Evolutionary conservation across 129 eudicot genomes (phyloP), one percentile per base, ranked within the genome.

Genomic region (Escallonia herrerae): DNA sequence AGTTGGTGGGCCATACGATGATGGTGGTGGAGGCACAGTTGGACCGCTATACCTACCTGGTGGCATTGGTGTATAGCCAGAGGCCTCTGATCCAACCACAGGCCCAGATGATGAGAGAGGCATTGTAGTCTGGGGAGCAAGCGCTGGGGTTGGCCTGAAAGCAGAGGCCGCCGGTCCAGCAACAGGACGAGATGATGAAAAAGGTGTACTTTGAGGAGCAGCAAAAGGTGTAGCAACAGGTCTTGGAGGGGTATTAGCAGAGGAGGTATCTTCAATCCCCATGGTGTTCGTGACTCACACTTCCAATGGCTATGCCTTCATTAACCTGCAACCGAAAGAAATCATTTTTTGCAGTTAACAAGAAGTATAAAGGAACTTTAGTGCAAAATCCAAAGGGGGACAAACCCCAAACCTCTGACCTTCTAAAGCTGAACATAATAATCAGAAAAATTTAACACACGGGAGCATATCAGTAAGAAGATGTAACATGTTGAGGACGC

Each of bases 241-340:
- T 63, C 91, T 75, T 60, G 70, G 67, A 45, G 82, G 84, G 56
- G 72, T 68, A 76, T 75, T 84, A 37, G 87, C 74, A 50, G 73
- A 84, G 45, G 77, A 77, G 22, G 95, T 84, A 79, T 91, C 64
- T 76, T 85, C 97, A 56, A 94, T 82, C 74, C 94, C 94, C 97
- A 91, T 91, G 52, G 70, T 65, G 66, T 61, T 63, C 10, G 56
- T 69, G 62, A 61, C 51, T 63, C 57, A 15, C 49, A 65, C 74
- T 75, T 58, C 47, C 13, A 7, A 62, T 50, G 68, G 42, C 61
- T 65, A 56, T 52, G 58, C 64, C 73, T 58, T 74, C 47, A 22
- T 22, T 65, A 57, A 45, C 60, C 83, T 78, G 85, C 76, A 76
- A 61, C 56, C 69, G 43, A 40, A 62, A 47, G 58, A 41, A 68